Percentiles rank a stretch among this genome's conserved stretches.
phyloP scores from a whole-genome alignment of 2,329 filamentous ascomycete species.

The Alternaria atra region DNA sequence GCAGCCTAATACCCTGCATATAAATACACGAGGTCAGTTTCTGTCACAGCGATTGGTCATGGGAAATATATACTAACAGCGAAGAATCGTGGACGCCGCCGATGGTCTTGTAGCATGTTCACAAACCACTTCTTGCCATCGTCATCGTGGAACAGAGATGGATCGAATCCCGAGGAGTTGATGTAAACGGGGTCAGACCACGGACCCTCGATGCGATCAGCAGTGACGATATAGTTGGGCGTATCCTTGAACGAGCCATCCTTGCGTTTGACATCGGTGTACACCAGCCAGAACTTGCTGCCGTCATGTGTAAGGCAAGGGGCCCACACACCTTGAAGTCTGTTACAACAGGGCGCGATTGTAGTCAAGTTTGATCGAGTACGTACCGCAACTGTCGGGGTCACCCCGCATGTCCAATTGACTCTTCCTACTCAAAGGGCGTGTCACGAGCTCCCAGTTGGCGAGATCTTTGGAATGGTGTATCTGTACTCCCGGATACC shows the following conservation, averaged over 20 bases:
- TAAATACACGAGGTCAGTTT: not conserved
- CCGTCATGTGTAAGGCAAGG: conserved; percentile 71
- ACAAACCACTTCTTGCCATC: conserved; percentile 50
- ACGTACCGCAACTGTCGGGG: conserved; percentile 60
- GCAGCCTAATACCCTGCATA: conserved; percentile 60
- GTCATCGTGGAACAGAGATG: conserved; percentile 52
- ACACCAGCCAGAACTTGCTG: conserved; percentile 69
- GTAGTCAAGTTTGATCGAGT: not conserved
- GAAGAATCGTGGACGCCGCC: conserved; percentile 53
- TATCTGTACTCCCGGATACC: conserved; percentile 64
- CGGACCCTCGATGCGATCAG: conserved; percentile 62
- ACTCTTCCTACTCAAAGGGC: conserved; percentile 61
- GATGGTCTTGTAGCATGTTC: conserved; percentile 51
- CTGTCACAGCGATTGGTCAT: not conserved
- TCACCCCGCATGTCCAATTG: conserved; percentile 63
- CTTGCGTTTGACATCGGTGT: conserved; percentile 73
- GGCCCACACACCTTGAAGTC: conserved; percentile 62
- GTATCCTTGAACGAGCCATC: conserved; percentile 72
- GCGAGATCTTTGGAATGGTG: conserved; percentile 65
- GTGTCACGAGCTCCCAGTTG: conserved; percentile 63
- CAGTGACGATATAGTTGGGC: conserved; percentile 69
- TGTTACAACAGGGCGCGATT: conserved; percentile 3
- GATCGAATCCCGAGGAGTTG: conserved; percentile 71
- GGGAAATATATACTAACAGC: conserved; percentile 45
- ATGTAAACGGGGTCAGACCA: conserved; percentile 69